Conservation (phyloP, 345 rosid species). For the Pseudoturritis turrita region DNA sequence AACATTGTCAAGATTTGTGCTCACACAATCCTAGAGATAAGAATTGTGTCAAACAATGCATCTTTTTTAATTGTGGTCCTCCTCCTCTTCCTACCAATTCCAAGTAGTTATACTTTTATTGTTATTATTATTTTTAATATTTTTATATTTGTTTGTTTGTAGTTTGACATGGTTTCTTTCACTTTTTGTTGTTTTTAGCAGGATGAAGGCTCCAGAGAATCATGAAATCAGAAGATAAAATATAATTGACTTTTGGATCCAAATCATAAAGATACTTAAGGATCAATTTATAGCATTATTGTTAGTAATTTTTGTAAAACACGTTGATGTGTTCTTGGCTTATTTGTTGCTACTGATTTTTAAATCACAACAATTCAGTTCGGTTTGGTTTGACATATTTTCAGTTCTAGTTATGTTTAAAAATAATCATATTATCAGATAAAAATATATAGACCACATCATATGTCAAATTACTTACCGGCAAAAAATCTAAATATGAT, state of each 20-base stretch:
- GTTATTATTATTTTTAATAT: too few relatives aligned
- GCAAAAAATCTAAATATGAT: too few relatives aligned
- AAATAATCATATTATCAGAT: neutral
- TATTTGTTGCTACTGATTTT: neutral
- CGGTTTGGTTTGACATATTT: neutral
- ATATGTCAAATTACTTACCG: too few relatives aligned
- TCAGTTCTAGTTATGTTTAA: neutral
- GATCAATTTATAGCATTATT: neutral
- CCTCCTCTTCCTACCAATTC: neutral
- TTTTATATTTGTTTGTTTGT: too few relatives aligned
- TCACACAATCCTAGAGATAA: neutral
- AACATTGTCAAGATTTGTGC: neutral
- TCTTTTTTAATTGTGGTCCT: conserved; percentile 8
- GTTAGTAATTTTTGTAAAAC: neutral
- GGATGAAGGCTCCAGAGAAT: neutral
- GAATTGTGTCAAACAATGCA: neutral
- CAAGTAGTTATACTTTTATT: neutral
- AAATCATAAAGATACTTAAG: too few relatives aligned
- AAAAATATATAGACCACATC: too few relatives aligned
- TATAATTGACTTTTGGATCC: neutral
- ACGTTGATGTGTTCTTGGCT: neutral
- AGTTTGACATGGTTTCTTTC: neutral
- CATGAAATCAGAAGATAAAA: neutral
- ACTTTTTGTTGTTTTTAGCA: neutral
- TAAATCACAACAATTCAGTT: neutral